Percentiles rank a stretch among this genome's conserved stretches.
Conservation (phyloP, 2,329 filamentous ascomycete species). For the Penicillium digitatum region DNA sequence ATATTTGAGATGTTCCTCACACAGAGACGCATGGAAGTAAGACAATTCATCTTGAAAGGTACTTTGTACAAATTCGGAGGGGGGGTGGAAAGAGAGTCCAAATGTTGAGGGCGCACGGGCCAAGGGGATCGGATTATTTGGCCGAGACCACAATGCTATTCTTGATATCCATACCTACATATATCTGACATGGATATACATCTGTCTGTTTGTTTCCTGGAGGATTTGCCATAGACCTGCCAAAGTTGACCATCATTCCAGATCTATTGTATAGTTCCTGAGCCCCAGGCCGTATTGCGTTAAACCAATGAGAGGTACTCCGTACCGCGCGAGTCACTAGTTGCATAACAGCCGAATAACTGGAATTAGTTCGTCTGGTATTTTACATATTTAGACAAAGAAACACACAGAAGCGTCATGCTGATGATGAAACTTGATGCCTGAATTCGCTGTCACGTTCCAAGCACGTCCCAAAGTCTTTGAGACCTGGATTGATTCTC, state of each 20-base stretch:
- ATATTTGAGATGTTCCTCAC: background rate
- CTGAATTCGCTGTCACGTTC: no score
- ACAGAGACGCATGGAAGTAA: conserved; percentile 3
- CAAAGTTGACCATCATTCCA: background rate
- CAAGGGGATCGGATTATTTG: background rate
- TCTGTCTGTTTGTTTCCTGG: background rate
- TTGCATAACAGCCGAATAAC: no score
- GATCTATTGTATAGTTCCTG: background rate
- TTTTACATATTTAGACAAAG: no score
- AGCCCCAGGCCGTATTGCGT: no score
- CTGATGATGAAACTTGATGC: no score
- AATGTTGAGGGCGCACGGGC: conserved; percentile 1
- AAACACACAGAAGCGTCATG: no score
- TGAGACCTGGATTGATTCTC: no score
- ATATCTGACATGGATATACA: background rate
- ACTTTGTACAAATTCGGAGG: background rate
- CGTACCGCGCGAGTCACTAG: no score
- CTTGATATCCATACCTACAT: background rate
- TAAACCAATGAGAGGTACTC: no score
- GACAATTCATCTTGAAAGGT: background rate
- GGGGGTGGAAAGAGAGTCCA: background rate
- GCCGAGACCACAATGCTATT: background rate
- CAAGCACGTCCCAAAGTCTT: no score
- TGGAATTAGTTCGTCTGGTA: no score
- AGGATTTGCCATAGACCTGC: background rate